Evolutionary conservation across 2,329 filamentous ascomycete species (phyloP), one percentile per base, ranked within the genome.

Genomic region (Phaeosphaeriaceae sp.): DNA sequence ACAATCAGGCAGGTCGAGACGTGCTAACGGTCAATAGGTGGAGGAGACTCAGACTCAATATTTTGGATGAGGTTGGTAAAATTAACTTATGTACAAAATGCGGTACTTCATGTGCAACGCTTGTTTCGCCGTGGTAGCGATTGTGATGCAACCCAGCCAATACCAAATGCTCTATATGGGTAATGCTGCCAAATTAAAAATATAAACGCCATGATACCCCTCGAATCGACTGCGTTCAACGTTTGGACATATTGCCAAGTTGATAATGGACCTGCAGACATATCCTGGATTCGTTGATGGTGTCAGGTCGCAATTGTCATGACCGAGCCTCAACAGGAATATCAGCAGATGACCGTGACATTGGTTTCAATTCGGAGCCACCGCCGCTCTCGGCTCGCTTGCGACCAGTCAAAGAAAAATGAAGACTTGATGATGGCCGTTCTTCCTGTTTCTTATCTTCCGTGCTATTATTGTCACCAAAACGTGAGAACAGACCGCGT

Each of bases 401-500:
- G 63, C 90, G 81, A 13, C 88, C 86, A 3, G 85, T 83, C 46
- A 90, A 81, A 61, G 88, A 83, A 69, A 92, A 90, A 71, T 72
- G 73, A 76, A 81, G 72, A 65, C 70, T 74, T 54, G 68, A 77
- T 17, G 71, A 70, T 21, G 74, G 75, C 48, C 77, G 76, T 41
- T 74, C 72, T 23, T 77, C 76, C 18, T 59, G 42, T 40, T 62
- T 58, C 28, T 47, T 47, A 6, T 63, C 54, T 16, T 70, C 65
- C 28, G 60, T 57, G 35, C 64, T 46, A 39, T 56, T 61, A 45
- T 70, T 73, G 50, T 92, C 88, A 43, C 87, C 88, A 65, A 97
- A 92, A 58, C 88, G 86, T 40, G 90, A 82, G 58, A 97, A 90
- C 67, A 96, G 87, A 11, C 89, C 82, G 49, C 86, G 87, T 77